Evolutionary conservation across 2,329 filamentous ascomycete genomes (phyloP).

Genomic region (Alternaria viburni): DNA sequence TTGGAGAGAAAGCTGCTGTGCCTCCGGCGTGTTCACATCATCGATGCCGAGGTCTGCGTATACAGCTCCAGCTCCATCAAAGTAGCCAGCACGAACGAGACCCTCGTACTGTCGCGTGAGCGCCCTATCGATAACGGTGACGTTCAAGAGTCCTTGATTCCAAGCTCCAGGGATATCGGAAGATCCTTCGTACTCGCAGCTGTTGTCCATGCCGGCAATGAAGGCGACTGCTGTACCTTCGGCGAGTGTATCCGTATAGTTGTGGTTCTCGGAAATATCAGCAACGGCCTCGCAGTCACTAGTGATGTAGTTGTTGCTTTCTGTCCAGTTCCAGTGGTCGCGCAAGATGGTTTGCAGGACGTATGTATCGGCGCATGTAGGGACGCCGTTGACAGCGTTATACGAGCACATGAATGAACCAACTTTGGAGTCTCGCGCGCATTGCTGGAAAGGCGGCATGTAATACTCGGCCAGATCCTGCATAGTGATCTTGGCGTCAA

Average conservation of each 20-base stretch:
- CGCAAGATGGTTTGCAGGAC: conserved; percentile 68
- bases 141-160: conserved; percentile 43
- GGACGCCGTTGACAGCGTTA: conserved; percentile 69
- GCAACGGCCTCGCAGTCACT: conserved; percentile 70
- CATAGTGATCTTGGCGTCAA: conserved; percentile 62
- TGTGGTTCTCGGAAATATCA: conserved; percentile 62
- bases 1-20: conserved; percentile 62
- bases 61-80: conserved; percentile 60
- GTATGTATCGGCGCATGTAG: conserved; percentile 68
- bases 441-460: conserved; percentile 66
- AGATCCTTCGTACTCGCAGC: conserved; percentile 56
- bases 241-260: conserved; percentile 47
- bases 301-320: conserved; percentile 67
- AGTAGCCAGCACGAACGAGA: conserved; percentile 64
- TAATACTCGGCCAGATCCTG: conserved; percentile 74
- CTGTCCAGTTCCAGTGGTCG: conserved; percentile 69
- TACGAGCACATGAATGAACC: conserved; percentile 63
- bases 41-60: conserved; percentile 58
- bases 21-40: conserved; percentile 62
- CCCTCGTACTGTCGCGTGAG: conserved; percentile 61
- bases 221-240: conserved; percentile 57
- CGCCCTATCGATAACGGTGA: conserved; percentile 56
- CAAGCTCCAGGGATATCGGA: conserved; percentile 22
- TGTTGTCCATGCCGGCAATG: conserved; percentile 60
- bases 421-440: conserved; percentile 53